Evolutionary conservation across 1,284 basidiomycete genomes (phyloP).

Genomic region (Rugosomyces carneus): DNA sequence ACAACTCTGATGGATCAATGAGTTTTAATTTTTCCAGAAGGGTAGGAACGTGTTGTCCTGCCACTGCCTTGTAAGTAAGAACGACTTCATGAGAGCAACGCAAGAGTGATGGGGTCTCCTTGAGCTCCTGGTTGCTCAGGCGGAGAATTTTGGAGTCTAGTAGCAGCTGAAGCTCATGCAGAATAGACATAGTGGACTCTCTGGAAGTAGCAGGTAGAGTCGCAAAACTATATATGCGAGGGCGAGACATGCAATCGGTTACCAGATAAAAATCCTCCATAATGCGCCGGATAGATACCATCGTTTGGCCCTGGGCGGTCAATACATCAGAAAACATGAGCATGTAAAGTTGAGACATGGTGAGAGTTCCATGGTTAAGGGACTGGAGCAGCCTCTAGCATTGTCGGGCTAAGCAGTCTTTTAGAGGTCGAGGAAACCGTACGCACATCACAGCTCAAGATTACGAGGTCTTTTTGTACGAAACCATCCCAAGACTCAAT

Average conservation of each 20-base stretch:
- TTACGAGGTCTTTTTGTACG: conserved; percentile 30
- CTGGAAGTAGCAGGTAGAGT: conserved; percentile 25
- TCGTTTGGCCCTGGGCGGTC: conserved; percentile 22
- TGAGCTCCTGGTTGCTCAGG: conserved; percentile 24
- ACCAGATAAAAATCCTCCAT: conserved; percentile 40
- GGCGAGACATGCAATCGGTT: conserved; percentile 28
- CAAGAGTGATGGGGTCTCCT: conserved; percentile 25
- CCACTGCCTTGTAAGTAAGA: conserved; percentile 34
- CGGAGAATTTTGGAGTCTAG: conserved; percentile 34
- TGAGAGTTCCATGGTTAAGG: conserved; percentile 27
- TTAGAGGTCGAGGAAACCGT: conserved; percentile 16
- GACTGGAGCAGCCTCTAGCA: conserved; percentile 24
- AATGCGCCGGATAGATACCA: conserved; percentile 33
- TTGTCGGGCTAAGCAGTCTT: not conserved
- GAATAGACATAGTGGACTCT: conserved; percentile 27
- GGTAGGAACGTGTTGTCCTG: conserved; percentile 20
- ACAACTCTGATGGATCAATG: conserved; percentile 31
- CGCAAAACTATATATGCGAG: conserved; percentile 39
- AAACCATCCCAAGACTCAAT: conserved; percentile 23
- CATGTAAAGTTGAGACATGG: conserved; percentile 34
- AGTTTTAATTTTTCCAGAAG: conserved; percentile 29
- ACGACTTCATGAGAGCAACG: conserved; percentile 37
- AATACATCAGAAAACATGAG: conserved; percentile 36
- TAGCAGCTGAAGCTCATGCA: conserved; percentile 33
- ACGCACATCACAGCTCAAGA: conserved; percentile 32